Evolutionary conservation across 2,329 filamentous ascomycete genomes (phyloP).

Genomic region (Stenocarpella maydis): DNA sequence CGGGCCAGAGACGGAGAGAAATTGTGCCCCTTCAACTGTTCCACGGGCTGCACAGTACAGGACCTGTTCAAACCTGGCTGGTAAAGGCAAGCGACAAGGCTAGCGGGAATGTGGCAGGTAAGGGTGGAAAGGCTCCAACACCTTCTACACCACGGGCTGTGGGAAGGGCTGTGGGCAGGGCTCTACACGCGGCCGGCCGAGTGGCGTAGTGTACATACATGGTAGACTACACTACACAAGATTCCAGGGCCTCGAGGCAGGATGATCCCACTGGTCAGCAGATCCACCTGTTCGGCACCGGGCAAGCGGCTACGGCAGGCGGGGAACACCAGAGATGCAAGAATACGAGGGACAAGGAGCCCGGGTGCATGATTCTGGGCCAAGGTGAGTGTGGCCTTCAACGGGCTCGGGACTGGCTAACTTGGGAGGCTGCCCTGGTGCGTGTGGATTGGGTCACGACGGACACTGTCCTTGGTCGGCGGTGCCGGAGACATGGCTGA

Average conservation of each 20-base stretch:
- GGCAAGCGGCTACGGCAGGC: conserved; percentile 29
- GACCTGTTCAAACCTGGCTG: conserved; percentile 16
- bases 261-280: conserved; percentile 19
- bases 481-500: background rate
- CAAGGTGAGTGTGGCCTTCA: background rate
- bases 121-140: background rate
- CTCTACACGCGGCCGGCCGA: too few species aligned
- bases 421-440: background rate
- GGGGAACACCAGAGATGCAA: conserved; percentile 23
- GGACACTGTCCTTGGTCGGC: conserved; percentile 3
- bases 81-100: conserved; percentile 16
- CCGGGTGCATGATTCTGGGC: conserved; percentile 21
- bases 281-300: conserved; percentile 20
- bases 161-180: too few species aligned
- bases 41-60: background rate
- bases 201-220: too few species aligned
- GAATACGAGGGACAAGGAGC: conserved; percentile 24
- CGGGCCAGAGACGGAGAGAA: conserved; percentile 33
- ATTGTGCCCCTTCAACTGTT: background rate
- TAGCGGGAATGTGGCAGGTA: background rate
- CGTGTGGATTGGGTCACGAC: background rate
- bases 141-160: background rate
- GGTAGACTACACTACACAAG: too few species aligned
- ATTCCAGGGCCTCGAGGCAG: conserved; percentile 20
- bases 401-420: conserved; percentile 15